Percentiles rank a stretch among this genome's conserved stretches.
Evolutionary conservation across 345 rosid genomes (phyloP).

Genomic region (Hirschfeldia incana): DNA sequence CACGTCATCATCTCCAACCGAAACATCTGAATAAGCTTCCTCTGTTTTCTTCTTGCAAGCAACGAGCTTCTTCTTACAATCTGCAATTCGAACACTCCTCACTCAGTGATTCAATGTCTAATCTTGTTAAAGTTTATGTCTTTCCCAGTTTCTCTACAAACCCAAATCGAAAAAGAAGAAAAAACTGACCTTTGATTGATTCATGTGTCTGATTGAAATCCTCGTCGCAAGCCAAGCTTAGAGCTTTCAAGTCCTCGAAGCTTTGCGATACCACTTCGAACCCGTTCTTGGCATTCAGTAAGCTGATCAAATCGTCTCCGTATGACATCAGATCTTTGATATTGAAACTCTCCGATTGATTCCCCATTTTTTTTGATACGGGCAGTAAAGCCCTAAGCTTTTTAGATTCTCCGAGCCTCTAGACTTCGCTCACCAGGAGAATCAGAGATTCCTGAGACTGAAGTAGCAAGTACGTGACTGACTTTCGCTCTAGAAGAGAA

Average conservation of each 20-base stretch:
- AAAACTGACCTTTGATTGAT: slow-evolving; percentile 49
- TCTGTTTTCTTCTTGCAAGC: slow-evolving; percentile 72
- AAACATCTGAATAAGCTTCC: slow-evolving; percentile 56
- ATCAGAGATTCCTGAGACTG: neutral
- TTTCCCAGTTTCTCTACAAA: neutral
- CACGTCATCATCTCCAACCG: slow-evolving; percentile 46
- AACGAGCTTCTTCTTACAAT: slow-evolving; percentile 51
- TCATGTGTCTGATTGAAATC: slow-evolving; percentile 43
- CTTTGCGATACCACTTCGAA: slow-evolving; percentile 47
- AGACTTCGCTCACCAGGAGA: slow-evolving; percentile 4
- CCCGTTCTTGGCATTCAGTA: slow-evolving; percentile 53
- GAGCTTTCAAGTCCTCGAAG: slow-evolving; percentile 44
- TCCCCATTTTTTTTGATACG: slow-evolving; percentile 52
- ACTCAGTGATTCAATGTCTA: neutral
- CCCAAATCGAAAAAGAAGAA: neutral
- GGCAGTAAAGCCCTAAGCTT: slow-evolving; percentile 6
- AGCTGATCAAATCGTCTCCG: slow-evolving; percentile 61
- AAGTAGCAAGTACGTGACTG: neutral
- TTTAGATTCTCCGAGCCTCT: neutral
- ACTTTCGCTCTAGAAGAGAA: neutral
- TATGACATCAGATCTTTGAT: slow-evolving; percentile 49
- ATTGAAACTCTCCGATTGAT: slow-evolving; percentile 45
- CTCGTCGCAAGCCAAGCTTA: slow-evolving; percentile 49
- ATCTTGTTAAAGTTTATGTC: neutral
- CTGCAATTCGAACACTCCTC: slow-evolving; percentile 35